A percentile compares a stretch with the other conserved stretches of the same genome.
Evolutionary conservation across 176 grass and related monocot genomes (phyloP).

Genomic region (Cenchrus americanus): DNA sequence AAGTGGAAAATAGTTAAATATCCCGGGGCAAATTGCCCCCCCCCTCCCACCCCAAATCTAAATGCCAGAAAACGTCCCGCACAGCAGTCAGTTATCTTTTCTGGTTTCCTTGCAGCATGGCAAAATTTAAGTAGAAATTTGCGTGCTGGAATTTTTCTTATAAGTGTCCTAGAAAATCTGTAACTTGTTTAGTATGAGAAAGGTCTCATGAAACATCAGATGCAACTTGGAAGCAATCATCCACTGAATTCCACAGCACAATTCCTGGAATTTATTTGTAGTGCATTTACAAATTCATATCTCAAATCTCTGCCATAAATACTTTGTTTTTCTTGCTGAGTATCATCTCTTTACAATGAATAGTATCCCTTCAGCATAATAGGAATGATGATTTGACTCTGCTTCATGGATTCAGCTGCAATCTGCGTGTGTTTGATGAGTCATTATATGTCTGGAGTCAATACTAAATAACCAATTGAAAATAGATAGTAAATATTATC

Average conservation of each 20-base stretch:
- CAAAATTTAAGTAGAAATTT: slow-evolving; percentile 3
- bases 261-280: slow-evolving; percentile 38
- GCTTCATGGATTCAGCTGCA: slow-evolving; percentile 53
- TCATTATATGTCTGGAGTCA: slow-evolving; percentile 32
- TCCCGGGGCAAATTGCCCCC: no score
- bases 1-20: no score
- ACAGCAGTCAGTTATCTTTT: not conserved
- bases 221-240: slow-evolving; percentile 18
- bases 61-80: not conserved
- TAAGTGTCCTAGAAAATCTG: slow-evolving; percentile 9
- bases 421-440: slow-evolving; percentile 45
- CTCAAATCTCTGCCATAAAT: slow-evolving; percentile 29
- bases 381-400: not conserved
- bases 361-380: slow-evolving; percentile 28
- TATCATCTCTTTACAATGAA: slow-evolving; percentile 38
- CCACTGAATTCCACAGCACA: slow-evolving; percentile 2
- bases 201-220: slow-evolving; percentile 17
- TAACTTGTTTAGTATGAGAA: slow-evolving; percentile 1
- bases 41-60: not conserved
- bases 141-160: not conserved
- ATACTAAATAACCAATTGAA: slow-evolving; percentile 26
- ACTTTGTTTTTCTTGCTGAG: slow-evolving; percentile 20
- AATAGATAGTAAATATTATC: not conserved
- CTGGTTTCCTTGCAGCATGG: not conserved
- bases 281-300: slow-evolving; percentile 42